Base-by-base conservation (phyloP, 805 yeast genomes). In the Teunomyces atbi region DNA sequence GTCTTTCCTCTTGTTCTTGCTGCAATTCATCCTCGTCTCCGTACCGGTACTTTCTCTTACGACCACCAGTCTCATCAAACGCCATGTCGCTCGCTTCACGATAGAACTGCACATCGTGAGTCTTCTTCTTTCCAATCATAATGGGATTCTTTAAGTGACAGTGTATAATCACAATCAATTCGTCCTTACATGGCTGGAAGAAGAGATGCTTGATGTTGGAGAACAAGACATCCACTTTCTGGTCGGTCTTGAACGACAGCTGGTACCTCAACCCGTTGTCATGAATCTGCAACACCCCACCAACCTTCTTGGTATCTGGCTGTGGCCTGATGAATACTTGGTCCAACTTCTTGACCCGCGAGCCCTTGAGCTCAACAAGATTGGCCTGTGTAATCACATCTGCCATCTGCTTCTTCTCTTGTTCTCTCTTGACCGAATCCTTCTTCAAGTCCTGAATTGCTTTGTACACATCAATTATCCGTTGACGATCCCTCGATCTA, bases 21-120 rank as follows among this genome's bases (percentile, higher is more conserved):
- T 94, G 98, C 53, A 94, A 75, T 70, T 94, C 99, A 66, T 94
- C 99, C 66, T 94, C 99, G 65, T 94, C 99, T 40, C 99, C 99
- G 63, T 94, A 94, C 60, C 94, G 71, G 66, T 84, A 85, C 54
- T 79, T 80, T 66, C 97, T 83, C 71, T 89, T 85, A 51, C 96
- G 84, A 50, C 89, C 91, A 53, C 97, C 96, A 15, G 99, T 94
- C 69, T 94, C 99, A 68, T 94, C 99, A 58, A 90, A 90, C 3
- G 96, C 83, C 77, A 90, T 86, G 62, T 94, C 99, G 26, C 96
- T 83, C 10, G 97, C 98, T 66, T 94, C 99, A 53, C 98, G 78
- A 73, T 91, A 94, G 63, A 94, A 90, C 71, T 94, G 99, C 40
- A 94, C 89, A 59, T 94, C 98, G 65, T 84, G 85, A 0, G 97